A percentile compares a stretch with the other conserved stretches of the same genome.
Evolutionary conservation across 2,329 filamentous ascomycete genomes (phyloP).

Genomic region (Talaromyces funiculosus): DNA sequence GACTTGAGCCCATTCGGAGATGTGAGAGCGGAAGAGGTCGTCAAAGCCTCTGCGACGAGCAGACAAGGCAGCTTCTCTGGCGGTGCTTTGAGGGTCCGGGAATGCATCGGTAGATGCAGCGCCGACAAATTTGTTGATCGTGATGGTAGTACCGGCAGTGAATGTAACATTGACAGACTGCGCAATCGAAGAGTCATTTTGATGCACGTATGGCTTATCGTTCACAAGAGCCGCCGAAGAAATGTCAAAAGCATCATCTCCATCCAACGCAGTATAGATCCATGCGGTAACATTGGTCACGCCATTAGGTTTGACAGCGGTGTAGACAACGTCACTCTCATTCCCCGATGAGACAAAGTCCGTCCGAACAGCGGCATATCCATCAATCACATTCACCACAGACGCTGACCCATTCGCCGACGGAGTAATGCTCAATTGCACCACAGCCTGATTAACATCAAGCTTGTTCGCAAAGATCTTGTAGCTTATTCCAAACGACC

Average conservation of each 20-base stretch:
- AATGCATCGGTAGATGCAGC: conserved; percentile 66
- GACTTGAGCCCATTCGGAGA: conserved; percentile 56
- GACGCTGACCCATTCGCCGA: conserved; percentile 50
- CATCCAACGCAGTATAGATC: conserved; percentile 44
- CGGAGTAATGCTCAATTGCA: conserved; percentile 56
- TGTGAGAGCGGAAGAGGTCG: conserved; percentile 52
- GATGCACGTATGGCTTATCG: conserved; percentile 45
- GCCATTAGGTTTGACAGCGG: conserved; percentile 58
- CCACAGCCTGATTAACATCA: conserved; percentile 55
- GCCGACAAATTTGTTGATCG: conserved; percentile 62
- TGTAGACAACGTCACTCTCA: conserved; percentile 56
- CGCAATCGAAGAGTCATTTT: conserved; percentile 59
- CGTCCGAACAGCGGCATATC: conserved; percentile 61
- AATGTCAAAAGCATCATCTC: conserved; percentile 36
- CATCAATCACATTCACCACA: conserved; percentile 63
- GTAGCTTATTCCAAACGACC: conserved; percentile 56
- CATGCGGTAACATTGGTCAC: conserved; percentile 60
- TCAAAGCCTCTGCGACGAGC: conserved; percentile 52
- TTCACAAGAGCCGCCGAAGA: conserved; percentile 41
- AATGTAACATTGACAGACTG: conserved; percentile 54
- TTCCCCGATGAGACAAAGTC: conserved; percentile 53
- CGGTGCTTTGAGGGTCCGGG: conserved; percentile 49
- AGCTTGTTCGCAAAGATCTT: conserved; percentile 62
- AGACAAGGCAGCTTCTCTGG: conserved; percentile 49
- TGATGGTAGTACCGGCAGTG: conserved; percentile 48